Evolutionary conservation across 768 basidiomycete genomes (phyloP).

Genomic region (Pulveroboletus sp.): DNA sequence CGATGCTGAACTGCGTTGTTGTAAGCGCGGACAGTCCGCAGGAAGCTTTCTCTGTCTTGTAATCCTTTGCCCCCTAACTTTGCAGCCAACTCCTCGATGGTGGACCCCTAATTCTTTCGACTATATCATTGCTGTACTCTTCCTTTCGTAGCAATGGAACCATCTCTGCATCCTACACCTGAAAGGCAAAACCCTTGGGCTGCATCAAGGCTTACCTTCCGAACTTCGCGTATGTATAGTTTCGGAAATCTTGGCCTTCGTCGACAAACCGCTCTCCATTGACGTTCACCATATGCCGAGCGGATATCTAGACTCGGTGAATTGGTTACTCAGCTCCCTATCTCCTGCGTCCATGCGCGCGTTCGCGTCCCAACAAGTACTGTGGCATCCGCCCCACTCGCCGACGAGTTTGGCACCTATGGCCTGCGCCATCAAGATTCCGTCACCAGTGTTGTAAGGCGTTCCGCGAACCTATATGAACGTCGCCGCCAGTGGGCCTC

Average conservation of each 20-base stretch:
- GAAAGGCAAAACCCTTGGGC: slow-evolving; percentile 58
- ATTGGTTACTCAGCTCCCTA: slow-evolving; percentile 61
- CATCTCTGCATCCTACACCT: slow-evolving; percentile 56
- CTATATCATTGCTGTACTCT: slow-evolving; percentile 61
- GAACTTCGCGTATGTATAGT: slow-evolving; percentile 70
- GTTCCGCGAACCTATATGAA: slow-evolving; percentile 72
- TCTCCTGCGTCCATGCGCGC: slow-evolving; percentile 49
- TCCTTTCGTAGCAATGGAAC: slow-evolving; percentile 48
- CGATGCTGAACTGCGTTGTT: slow-evolving; percentile 46
- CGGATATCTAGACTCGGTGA: slow-evolving; percentile 71
- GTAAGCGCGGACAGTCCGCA: slow-evolving; percentile 46
- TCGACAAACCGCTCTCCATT: slow-evolving; percentile 61
- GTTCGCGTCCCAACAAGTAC: slow-evolving; percentile 68
- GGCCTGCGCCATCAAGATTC: slow-evolving; percentile 47
- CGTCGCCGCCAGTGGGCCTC: too few species aligned
- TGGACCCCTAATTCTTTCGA: slow-evolving; percentile 50
- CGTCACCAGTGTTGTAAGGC: slow-evolving; percentile 68
- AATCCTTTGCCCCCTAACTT: slow-evolving; percentile 46
- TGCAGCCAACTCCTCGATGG: slow-evolving; percentile 47
- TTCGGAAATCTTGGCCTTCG: slow-evolving; percentile 68
- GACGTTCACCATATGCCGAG: slow-evolving; percentile 66
- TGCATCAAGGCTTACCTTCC: slow-evolving; percentile 57
- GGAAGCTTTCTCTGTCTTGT: slow-evolving; percentile 37
- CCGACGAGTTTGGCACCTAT: slow-evolving; percentile 54
- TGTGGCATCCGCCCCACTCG: slow-evolving; percentile 71